Percentiles rank a stretch among this genome's conserved stretches.
These are phyloP conservation scores for Goffeauzyma gilvescens DNA, from an alignment of 768 basidiomycete species.

Conservation along the genomic window DNA sequence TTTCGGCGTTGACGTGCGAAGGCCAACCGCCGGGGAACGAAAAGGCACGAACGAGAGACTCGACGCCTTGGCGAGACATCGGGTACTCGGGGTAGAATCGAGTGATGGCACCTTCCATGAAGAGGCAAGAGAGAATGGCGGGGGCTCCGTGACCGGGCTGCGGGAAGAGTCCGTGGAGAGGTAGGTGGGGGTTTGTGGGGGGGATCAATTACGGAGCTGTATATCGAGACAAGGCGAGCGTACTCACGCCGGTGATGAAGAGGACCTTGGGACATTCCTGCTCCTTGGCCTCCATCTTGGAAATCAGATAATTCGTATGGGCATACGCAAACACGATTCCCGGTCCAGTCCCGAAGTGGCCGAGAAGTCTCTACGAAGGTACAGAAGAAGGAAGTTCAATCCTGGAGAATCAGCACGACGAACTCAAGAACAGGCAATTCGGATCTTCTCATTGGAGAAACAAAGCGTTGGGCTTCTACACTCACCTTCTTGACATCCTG, in stretches of 20 bases:
- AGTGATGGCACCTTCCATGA: constrained; percentile 51
- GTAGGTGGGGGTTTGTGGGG: neutral
- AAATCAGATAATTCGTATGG: constrained; percentile 42
- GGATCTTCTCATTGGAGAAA: constrained; percentile 48
- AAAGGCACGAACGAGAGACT: constrained; percentile 53
- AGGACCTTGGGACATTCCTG: constrained; percentile 39
- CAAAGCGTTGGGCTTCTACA: constrained; percentile 60
- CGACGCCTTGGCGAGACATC: constrained; percentile 26
- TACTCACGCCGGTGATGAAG: constrained; percentile 48
- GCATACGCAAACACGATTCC: constrained; percentile 55
- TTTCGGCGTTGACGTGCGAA: constrained; percentile 49
- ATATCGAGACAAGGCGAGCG: neutral
- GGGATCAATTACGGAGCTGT: neutral
- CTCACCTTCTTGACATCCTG: constrained; percentile 70
- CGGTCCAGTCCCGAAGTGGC: constrained; percentile 39
- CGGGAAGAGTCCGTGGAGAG: constrained; percentile 3
- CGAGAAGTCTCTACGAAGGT: constrained; percentile 7
- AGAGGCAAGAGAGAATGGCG: constrained; percentile 64
- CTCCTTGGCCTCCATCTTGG: constrained; percentile 22
- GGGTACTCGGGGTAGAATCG: constrained; percentile 36
- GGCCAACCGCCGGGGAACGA: constrained; percentile 70
- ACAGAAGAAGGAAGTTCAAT: neutral
- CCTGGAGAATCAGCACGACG: too few relatives aligned
- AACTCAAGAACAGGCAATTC: too few relatives aligned
- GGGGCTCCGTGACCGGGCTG: constrained; percentile 61